Percentiles rank a stretch among this genome's conserved stretches.
These are phyloP conservation scores for Cyberlindnera mrakii DNA, from an alignment of 805 yeast species.

Conservation along the genomic window DNA sequence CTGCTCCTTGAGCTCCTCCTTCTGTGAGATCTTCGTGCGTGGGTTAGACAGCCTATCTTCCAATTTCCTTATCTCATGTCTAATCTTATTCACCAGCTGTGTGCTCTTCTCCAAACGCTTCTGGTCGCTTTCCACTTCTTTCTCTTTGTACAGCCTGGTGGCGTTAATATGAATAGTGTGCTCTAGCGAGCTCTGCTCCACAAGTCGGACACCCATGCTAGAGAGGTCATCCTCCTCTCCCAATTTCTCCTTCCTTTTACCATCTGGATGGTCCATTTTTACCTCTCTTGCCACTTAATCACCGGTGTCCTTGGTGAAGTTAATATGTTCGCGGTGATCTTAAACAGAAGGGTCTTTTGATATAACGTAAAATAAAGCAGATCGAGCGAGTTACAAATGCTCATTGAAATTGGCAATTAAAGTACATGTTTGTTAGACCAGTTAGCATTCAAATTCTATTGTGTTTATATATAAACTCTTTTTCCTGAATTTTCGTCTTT, in stretches of 20 bases:
- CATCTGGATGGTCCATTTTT: not conserved
- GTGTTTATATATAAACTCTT: too few relatives aligned
- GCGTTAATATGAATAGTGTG: constrained; percentile 65
- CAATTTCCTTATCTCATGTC: constrained; percentile 39
- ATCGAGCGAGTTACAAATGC: too few relatives aligned
- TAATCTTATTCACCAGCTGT: constrained; percentile 38
- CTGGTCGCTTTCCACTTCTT: constrained; percentile 67
- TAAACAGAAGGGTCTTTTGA: too few relatives aligned
- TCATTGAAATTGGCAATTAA: too few relatives aligned
- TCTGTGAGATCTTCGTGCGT: constrained; percentile 58
- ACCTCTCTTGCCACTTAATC: not conserved
- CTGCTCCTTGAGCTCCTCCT: constrained; percentile 48
- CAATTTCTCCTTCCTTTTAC: too few relatives aligned
- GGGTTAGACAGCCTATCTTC: constrained; percentile 44
- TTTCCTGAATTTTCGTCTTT: not conserved
- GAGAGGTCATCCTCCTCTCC: constrained; percentile 2
- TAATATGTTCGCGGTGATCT: too few relatives aligned
- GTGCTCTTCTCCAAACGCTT: constrained; percentile 68
- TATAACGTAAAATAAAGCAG: too few relatives aligned
- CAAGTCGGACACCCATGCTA: constrained; percentile 45
- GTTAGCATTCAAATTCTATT: too few relatives aligned
- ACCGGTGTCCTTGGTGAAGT: too few relatives aligned
- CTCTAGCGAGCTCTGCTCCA: constrained; percentile 81
- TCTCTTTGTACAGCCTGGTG: constrained; percentile 48
- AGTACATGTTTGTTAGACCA: too few relatives aligned